Evolutionary conservation across 441 rosid genomes (phyloP), one percentile per base, ranked within the genome.

Genomic region (Euphorbia celastroides): DNA sequence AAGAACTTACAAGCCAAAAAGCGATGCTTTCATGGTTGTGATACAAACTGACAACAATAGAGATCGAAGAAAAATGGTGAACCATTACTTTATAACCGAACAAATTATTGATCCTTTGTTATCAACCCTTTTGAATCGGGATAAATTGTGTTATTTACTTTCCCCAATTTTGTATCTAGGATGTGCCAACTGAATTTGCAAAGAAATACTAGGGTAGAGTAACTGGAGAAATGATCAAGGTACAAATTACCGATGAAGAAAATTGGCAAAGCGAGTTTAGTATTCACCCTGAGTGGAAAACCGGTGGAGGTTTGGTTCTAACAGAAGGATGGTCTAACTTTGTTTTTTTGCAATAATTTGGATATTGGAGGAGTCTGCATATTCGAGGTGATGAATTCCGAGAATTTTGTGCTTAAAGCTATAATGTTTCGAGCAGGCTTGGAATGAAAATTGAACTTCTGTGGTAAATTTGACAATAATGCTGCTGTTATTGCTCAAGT

Each of bases 1-100:
- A 25, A 30, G 28, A 67, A 42, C 6, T 30, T 67, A n/a, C 19
- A 59, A 68, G 71, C n/a, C 71, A 3, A 48, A 46, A 50, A 31
- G 58, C 32, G 64, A 63, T 22, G 32, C 34, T 48, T 68, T 68
- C 59, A 59, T 50, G 58, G 31, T 48, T 22, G 13, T 68, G 7
- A 30, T 48, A 32, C 1, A 5, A 41, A 22, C 28, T 27, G 8
- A n/a, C 31, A 11, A 13, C 10, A 11, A 2, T 2, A 28, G 20
- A 27, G 10, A 13, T 46, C 52, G 1, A 46, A 46, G 52, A 1
- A 28, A 0, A 27, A 27, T 27, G 60, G 20, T 28, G 1, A 57
- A 9, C 8, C 8, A 11, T 41, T 41, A 3, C 28, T 16, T 4
- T 57, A 55, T 31, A 25, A 31, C 32, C 14, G 44, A 41, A 41